A percentile compares a stretch with the other conserved stretches of the same genome.
Conservation (phyloP, 2,329 filamentous ascomycete species). For the Aspergillus chevalieri region DNA sequence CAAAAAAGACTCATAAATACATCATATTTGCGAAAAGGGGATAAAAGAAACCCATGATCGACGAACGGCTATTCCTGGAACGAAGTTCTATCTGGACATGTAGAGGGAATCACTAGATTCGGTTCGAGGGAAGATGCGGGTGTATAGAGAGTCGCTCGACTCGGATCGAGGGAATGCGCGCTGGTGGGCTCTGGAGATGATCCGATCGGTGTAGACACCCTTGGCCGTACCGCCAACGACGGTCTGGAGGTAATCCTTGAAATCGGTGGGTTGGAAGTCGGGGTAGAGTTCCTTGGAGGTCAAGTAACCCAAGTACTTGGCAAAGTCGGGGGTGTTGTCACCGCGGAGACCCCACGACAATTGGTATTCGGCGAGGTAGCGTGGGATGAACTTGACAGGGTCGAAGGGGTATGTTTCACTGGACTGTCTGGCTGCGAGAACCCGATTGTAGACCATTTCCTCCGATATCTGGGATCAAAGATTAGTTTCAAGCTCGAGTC, state of each 20-base stretch:
- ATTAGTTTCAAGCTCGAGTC: constrained; percentile 8
- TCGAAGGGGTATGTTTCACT: constrained; percentile 34
- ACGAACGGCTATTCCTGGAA: background rate
- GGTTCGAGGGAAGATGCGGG: constrained; percentile 29
- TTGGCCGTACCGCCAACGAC: constrained; percentile 38
- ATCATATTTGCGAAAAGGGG: background rate
- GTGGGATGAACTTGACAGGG: constrained; percentile 29
- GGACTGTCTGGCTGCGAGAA: constrained; percentile 28
- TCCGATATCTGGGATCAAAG: constrained; percentile 21
- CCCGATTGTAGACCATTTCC: constrained; percentile 28
- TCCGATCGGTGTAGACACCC: constrained; percentile 32
- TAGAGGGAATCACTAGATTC: constrained; percentile 32
- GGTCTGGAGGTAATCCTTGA: constrained; percentile 36
- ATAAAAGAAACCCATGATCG: background rate
- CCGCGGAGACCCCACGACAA: constrained; percentile 45
- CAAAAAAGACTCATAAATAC: constrained; percentile 3
- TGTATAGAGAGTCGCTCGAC: constrained; percentile 31
- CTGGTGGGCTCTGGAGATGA: constrained; percentile 31
- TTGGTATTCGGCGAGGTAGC: constrained; percentile 39
- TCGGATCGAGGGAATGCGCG: constrained; percentile 31
- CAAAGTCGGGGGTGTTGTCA: constrained; percentile 50
- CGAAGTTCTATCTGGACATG: constrained; percentile 24
- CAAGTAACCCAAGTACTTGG: constrained; percentile 51
- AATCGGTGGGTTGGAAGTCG: constrained; percentile 39
- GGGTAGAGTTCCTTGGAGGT: constrained; percentile 50